These are phyloP conservation scores for Guadua angustifolia DNA, from an alignment of 176 grass and related monocot genomes.

Conservation along the genomic window DNA sequence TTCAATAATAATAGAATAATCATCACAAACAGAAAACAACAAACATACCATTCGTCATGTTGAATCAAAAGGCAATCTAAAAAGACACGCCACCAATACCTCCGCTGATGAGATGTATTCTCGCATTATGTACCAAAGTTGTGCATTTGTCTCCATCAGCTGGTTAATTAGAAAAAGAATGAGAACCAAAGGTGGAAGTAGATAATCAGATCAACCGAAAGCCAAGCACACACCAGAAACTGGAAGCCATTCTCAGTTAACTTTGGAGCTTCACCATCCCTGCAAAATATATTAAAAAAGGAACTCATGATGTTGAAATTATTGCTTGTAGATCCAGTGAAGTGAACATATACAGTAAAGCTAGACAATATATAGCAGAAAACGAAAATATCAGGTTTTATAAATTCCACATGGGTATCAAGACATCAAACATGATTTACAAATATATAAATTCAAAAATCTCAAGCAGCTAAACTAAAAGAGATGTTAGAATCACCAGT, in stretches of 20 bases:
- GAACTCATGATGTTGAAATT: neutral
- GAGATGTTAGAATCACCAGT: conserved; percentile 1
- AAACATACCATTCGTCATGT: conserved; percentile 6
- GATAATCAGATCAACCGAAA: conserved; percentile 42
- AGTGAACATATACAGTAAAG: conserved; percentile 5
- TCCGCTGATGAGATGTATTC: conserved; percentile 96
- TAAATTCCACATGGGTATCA: neutral
- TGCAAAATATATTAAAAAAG: conserved; percentile 54
- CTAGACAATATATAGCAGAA: conserved; percentile 14
- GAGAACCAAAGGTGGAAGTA: conserved; percentile 39
- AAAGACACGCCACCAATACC: conserved; percentile 57
- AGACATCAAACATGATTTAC: neutral
- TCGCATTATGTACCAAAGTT: conserved; percentile 98
- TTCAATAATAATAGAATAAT: conserved; percentile 37
- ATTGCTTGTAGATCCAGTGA: conserved; percentile 16
- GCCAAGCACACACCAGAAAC: conserved; percentile 62
- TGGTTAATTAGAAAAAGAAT: conserved; percentile 51
- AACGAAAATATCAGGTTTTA: neutral
- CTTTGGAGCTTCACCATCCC: conserved; percentile 82
- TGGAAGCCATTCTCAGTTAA: conserved; percentile 98
- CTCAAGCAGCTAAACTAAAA: conserved; percentile 6
- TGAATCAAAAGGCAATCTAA: conserved; percentile 24
- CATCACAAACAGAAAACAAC: conserved; percentile 17
- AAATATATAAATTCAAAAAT: conserved; percentile 4
- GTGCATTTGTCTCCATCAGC: conserved; percentile 95